Conservation (phyloP, 2,329 filamentous ascomycete genomes). For the Tolypocladium ophioglossoides region DNA sequence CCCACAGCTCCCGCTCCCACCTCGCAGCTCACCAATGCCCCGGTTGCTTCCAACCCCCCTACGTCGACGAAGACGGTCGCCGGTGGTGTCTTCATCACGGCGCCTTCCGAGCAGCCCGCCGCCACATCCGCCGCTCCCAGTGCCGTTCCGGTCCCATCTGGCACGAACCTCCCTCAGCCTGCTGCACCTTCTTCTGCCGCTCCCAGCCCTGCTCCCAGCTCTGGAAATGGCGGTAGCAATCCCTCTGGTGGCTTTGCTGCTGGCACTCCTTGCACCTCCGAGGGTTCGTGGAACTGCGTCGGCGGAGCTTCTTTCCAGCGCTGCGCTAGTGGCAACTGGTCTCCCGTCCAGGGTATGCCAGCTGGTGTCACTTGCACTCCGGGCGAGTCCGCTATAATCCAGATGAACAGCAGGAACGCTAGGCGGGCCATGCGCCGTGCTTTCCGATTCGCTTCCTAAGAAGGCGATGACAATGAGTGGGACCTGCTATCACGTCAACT, state of each 20-base stretch:
- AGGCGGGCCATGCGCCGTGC: slow-evolving; percentile 16
- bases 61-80: slow-evolving; percentile 8
- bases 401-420: slow-evolving; percentile 16
- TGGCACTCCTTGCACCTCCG: slow-evolving; percentile 33
- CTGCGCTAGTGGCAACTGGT: slow-evolving; percentile 43
- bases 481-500: not conserved
- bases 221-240: slow-evolving; percentile 8
- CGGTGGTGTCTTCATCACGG: slow-evolving; percentile 31
- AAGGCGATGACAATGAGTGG: not conserved
- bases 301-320: slow-evolving; percentile 40
- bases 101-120: slow-evolving; percentile 7
- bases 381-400: slow-evolving; percentile 25
- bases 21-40: not conserved
- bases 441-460: slow-evolving; percentile 9
- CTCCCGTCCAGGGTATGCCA: slow-evolving; percentile 28
- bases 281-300: slow-evolving; percentile 46
- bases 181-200: slow-evolving; percentile 8
- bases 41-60: not conserved
- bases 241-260: slow-evolving; percentile 21
- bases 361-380: slow-evolving; percentile 32
- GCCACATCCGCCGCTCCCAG: slow-evolving; percentile 2
- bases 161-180: slow-evolving; percentile 1
- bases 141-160: slow-evolving; percentile 10
- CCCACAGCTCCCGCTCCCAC: slow-evolving; percentile 4
- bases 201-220: slow-evolving; percentile 4